Conservation (phyloP, 306 rosid species). For the Acacia melanoxylon region DNA sequence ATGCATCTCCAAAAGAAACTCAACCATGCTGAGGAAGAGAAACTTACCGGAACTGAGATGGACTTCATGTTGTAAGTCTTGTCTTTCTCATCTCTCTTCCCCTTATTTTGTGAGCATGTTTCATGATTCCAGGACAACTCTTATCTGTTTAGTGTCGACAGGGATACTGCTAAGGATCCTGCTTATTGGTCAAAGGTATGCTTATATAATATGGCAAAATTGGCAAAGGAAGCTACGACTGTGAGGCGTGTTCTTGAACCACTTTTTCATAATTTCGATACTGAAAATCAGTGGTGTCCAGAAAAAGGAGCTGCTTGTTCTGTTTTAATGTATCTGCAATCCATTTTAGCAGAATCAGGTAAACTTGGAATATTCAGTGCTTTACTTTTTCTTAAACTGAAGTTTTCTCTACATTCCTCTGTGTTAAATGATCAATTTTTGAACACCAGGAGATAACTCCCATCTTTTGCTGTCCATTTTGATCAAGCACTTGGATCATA, state of each 20-base stretch:
- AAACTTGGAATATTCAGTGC: constrained; percentile 27
- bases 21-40: constrained; percentile 45
- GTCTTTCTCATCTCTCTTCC: constrained; percentile 19
- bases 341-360: constrained; percentile 89
- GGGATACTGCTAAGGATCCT: constrained; percentile 73
- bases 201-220: constrained; percentile 73
- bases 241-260: constrained; percentile 92
- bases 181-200: constrained; percentile 91
- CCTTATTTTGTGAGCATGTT: constrained; percentile 32
- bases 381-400: not conserved
- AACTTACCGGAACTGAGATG: constrained; percentile 43
- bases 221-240: constrained; percentile 92
- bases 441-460: constrained; percentile 82
- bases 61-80: constrained; percentile 59
- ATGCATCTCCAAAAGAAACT: constrained; percentile 43
- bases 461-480: constrained; percentile 76
- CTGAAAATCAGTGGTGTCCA: constrained; percentile 74
- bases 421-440: constrained; percentile 27
- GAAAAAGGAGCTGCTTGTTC: constrained; percentile 74
- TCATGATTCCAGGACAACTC: constrained; percentile 22
- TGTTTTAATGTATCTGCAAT: constrained; percentile 77
- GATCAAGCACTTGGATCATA: constrained; percentile 99
- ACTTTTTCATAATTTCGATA: constrained; percentile 83
- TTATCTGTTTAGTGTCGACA: constrained; percentile 41
- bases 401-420: constrained; percentile 23